A percentile compares a stretch with the other conserved stretches of the same genome.
Conservation (phyloP, 1,284 basidiomycete genomes). For the Fomitopsis betulina region DNA sequence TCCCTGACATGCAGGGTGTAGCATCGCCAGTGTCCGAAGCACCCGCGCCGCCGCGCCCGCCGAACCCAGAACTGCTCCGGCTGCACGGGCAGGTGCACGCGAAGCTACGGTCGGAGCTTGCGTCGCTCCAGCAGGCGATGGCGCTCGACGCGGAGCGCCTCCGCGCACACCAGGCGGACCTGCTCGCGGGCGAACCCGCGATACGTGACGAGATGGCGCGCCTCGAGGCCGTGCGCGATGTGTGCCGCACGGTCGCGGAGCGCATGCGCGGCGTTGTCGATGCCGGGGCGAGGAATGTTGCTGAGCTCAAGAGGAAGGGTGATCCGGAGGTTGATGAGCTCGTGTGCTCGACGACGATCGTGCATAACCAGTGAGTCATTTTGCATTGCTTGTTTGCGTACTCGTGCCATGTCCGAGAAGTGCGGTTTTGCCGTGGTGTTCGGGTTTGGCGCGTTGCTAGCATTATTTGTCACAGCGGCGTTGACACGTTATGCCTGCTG, state of each 20-base stretch:
- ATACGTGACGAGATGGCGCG: constrained; percentile 94
- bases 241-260: constrained; percentile 76
- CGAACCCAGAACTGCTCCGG: constrained; percentile 82
- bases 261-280: constrained; percentile 62
- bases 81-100: constrained; percentile 81
- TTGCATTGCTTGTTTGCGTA: neutral
- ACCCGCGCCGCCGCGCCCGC: constrained; percentile 74
- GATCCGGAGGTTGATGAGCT: constrained; percentile 90
- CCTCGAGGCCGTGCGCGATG: constrained; percentile 91
- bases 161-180: constrained; percentile 75
- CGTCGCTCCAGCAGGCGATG: constrained; percentile 62
- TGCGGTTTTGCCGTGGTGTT: constrained; percentile 1
- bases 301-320: constrained; percentile 67
- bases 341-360: constrained; percentile 91
- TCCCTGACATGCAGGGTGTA: constrained; percentile 10
- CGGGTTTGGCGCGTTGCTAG: neutral
- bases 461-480: neutral
- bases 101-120: constrained; percentile 69
- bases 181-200: constrained; percentile 86
- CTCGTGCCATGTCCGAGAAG: neutral
- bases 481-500: neutral
- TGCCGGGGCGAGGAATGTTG: constrained; percentile 63
- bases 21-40: constrained; percentile 21
- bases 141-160: constrained; percentile 72
- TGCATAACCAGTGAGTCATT: constrained; percentile 85